A percentile compares a stretch with the other conserved stretches of the same genome.
Evolutionary conservation across 1,284 basidiomycete species (phyloP).

Genomic region (Hymenochaete sp.): DNA sequence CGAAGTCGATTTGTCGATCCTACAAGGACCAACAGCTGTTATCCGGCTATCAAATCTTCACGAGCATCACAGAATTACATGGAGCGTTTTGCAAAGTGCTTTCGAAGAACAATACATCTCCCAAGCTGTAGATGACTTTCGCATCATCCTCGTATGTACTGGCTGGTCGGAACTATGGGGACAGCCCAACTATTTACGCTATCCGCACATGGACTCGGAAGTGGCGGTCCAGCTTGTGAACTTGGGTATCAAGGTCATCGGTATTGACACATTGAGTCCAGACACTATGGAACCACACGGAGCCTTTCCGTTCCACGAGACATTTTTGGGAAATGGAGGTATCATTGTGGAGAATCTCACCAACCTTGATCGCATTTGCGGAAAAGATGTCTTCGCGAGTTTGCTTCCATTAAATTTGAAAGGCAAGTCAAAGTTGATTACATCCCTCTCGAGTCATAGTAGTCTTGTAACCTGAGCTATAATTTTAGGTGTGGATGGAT

Average conservation of each 20-base stretch:
- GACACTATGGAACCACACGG: conserved; percentile 46
- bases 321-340: conserved; percentile 45
- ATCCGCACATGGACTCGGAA: conserved; percentile 51
- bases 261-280: conserved; percentile 54
- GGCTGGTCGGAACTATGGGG: conserved; percentile 54
- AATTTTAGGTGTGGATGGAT: background rate
- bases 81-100: conserved; percentile 37
- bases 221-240: conserved; percentile 41
- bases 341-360: conserved; percentile 64
- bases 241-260: conserved; percentile 45
- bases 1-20: conserved; percentile 40
- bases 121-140: conserved; percentile 25
- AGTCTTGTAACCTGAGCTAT: background rate
- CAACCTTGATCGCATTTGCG: conserved; percentile 25
- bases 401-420: conserved; percentile 48
- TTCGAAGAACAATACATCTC: conserved; percentile 20
- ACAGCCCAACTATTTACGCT: conserved; percentile 43
- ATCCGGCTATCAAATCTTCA: conserved; percentile 31
- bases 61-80: conserved; percentile 37
- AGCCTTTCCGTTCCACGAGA: conserved; percentile 46
- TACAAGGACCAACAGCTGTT: conserved; percentile 44
- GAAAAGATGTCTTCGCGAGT: conserved; percentile 37
- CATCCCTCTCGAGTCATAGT: background rate
- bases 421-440: too few relatives aligned
- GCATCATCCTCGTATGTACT: conserved; percentile 43